phyloP scores from a whole-genome alignment of 805 yeast genomes.

The Sungouiozyma ichnusensis region DNA sequence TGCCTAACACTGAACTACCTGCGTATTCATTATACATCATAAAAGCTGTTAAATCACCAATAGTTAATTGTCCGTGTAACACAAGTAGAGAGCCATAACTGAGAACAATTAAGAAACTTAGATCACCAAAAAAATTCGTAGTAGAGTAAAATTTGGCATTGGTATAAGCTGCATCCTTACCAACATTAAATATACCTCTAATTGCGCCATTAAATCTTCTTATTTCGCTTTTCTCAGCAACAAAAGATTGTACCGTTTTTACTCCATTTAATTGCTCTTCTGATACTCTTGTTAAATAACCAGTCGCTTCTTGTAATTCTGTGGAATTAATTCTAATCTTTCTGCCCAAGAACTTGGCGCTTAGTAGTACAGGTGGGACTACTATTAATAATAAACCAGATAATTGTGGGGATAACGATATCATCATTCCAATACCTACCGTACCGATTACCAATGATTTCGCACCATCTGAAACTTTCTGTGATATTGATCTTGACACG shows the following conservation, averaged over 20 bases:
- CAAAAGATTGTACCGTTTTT: constrained; percentile 84
- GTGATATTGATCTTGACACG: constrained; percentile 80
- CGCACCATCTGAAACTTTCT: constrained; percentile 84
- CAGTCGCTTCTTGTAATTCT: constrained; percentile 76
- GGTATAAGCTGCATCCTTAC: constrained; percentile 68
- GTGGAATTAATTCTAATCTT: constrained; percentile 66
- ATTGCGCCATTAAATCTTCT: constrained; percentile 67
- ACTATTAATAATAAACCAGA: constrained; percentile 70
- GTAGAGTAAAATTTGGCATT: constrained; percentile 70
- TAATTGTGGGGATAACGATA: constrained; percentile 68
- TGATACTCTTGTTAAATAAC: constrained; percentile 75
- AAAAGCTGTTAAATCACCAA: constrained; percentile 89
- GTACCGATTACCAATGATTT: constrained; percentile 72
- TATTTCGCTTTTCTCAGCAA: constrained; percentile 76
- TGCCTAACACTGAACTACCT: constrained; percentile 80
- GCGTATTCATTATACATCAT: constrained; percentile 94
- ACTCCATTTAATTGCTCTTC: constrained; percentile 87
- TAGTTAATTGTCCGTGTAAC: constrained; percentile 56
- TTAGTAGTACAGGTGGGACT: constrained; percentile 70
- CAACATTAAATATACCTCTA: constrained; percentile 51
- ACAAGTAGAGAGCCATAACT: constrained; percentile 80
- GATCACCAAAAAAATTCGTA: constrained; percentile 79
- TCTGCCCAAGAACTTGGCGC: constrained; percentile 76
- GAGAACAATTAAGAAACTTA: constrained; percentile 62
- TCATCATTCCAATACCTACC: constrained; percentile 87